phyloP scores from a whole-genome alignment of 192 early-diverging fungal genomes.

The Rhizoclosmatium globosum region DNA sequence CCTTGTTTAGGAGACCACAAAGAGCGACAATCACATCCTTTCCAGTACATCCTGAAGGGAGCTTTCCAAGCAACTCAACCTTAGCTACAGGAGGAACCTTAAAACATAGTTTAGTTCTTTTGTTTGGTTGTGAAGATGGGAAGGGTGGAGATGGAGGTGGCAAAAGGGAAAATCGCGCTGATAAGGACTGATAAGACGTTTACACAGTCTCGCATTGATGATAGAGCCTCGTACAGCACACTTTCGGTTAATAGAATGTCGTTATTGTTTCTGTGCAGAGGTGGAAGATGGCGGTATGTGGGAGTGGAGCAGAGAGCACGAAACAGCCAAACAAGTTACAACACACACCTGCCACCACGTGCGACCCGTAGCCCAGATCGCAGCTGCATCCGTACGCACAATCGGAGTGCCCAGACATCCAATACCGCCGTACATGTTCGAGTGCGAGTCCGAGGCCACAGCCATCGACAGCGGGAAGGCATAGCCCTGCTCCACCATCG shows the following conservation, averaged over 20 bases:
- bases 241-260: too few relatives aligned
- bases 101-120: not conserved
- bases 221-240: too few relatives aligned
- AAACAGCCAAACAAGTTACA: too few relatives aligned
- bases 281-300: too few relatives aligned
- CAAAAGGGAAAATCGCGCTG: not conserved
- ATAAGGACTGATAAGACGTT: not conserved
- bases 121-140: not conserved
- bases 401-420: conserved; percentile 95
- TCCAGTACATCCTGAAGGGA: conserved; percentile 88
- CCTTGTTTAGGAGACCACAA: conserved; percentile 90
- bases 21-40: conserved; percentile 97
- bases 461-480: conserved; percentile 93
- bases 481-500: conserved; percentile 97
- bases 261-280: too few relatives aligned
- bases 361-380: conserved; percentile 96
- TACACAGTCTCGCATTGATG: too few relatives aligned
- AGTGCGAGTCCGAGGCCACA: conserved; percentile 98
- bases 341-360: conserved; percentile 95
- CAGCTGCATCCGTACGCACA: conserved; percentile 97
- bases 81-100: conserved; percentile 83
- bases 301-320: too few relatives aligned
- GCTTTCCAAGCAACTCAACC: conserved; percentile 82
- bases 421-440: conserved; percentile 99
- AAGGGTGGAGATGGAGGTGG: not conserved